Percentiles rank a stretch among this genome's conserved stretches.
Conservation (phyloP, 805 yeast species). For the Teunomyces cretensis region DNA sequence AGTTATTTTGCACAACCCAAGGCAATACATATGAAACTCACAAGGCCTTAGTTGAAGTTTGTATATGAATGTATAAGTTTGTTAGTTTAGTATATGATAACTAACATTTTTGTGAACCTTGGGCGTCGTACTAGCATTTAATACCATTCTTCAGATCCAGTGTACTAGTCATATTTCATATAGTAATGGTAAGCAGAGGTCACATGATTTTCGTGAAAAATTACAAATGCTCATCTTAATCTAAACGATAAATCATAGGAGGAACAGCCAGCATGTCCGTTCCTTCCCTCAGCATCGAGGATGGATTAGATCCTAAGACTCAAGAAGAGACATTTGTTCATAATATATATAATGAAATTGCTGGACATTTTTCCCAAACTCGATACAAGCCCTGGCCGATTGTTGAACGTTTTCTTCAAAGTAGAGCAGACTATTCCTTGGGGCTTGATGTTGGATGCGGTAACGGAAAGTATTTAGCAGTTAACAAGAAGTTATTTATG, state of each 20-base stretch:
- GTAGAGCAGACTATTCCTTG: constrained; percentile 51
- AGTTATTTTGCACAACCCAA: no score
- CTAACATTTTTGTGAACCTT: no score
- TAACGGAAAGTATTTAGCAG: constrained; percentile 84
- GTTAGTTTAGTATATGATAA: no score
- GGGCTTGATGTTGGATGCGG: constrained; percentile 98
- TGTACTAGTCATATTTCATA: no score
- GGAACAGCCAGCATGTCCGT: constrained; percentile 22
- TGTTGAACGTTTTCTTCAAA: constrained; percentile 66
- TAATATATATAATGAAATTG: constrained; percentile 89
- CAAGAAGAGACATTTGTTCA: constrained; percentile 84
- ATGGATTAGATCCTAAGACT: constrained; percentile 42
- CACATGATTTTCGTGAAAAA: constrained; percentile 1
- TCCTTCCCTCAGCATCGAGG: constrained; percentile 30
- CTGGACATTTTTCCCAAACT: constrained; percentile 89
- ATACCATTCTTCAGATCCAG: no score
- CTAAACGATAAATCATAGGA: not conserved
- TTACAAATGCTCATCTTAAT: not conserved
- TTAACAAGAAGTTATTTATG: constrained; percentile 66
- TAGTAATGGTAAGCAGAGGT: not conserved
- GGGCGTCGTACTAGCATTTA: no score
- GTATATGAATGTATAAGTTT: no score
- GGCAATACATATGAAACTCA: no score
- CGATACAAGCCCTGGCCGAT: constrained; percentile 98
- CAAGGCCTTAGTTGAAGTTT: no score